Base-by-base conservation (phyloP, 495 filamentous ascomycete genomes). In the Cercophora sp. region DNA sequence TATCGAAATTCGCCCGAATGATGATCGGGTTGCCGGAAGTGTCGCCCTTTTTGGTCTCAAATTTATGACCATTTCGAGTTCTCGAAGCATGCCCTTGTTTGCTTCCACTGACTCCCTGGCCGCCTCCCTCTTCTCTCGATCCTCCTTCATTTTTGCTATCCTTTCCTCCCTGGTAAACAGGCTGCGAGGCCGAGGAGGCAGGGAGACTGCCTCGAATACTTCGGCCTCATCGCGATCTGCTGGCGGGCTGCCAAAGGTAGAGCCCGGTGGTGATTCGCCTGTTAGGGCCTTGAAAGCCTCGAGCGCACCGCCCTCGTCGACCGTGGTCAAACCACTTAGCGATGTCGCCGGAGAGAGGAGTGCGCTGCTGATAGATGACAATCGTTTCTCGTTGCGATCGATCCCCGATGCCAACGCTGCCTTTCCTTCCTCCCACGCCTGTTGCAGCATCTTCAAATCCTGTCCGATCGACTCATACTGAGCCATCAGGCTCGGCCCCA, bases 401-500 rank as follows among this genome's bases (percentile, higher is more conserved):
- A 93, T 83, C 51, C 83, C 89, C 35, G 79, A 80, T 31, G 85
- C 78, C 39, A 98, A 63, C 5, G 87, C 84, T 3, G 82, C 75
- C 61, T 85, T 91, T 6, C 91, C 92, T 24, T 85, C 74, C 66
- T 96, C 90, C 93, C 93, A 98, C 56, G 94, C 91, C 53, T 91
- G 84, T 56, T 92, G 83, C 37, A 98, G 75, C 35, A 79, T 80
- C 62, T 83, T 83, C 27, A 98, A 79, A 64, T 98, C 93, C 37
- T 81, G 76, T 5, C 93, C 93, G 55, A 98, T 92, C 15, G 90
- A 91, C 22, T 98, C 93, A 65, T 97, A 97, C 62, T 96, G 93
- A 23, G 84, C 69, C 70, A 94, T 84, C 22, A 97, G 80, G 48
- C 79, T 83, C 2, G 81, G 73, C 8, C 87, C 88, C 27, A 94